Conservation (phyloP, 495 filamentous ascomycete genomes). For the Podospora pseudocomata region DNA sequence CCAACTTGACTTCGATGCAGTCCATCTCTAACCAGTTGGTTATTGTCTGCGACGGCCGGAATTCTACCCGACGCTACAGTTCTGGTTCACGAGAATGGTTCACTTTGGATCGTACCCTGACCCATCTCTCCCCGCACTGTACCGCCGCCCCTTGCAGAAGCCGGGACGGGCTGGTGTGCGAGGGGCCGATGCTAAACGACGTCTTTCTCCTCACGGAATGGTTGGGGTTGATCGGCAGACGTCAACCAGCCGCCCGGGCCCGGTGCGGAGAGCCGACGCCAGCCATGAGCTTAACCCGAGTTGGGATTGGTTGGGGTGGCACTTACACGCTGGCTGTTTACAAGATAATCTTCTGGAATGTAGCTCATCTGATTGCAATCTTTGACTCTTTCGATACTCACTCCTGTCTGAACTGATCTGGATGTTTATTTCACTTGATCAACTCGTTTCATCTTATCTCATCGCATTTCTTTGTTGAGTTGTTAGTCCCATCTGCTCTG, state of each 20-base stretch:
- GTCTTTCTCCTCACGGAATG: neutral
- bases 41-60: too few species aligned
- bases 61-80: neutral
- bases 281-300: constrained; percentile 13
- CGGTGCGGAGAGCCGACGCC: constrained; percentile 21
- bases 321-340: neutral
- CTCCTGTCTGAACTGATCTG: too few species aligned
- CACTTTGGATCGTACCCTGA: neutral
- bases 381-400: too few species aligned
- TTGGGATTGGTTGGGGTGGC: neutral
- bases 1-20: too few species aligned
- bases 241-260: neutral
- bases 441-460: neutral
- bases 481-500: neutral
- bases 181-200: constrained; percentile 20
- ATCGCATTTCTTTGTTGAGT: neutral
- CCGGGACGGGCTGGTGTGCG: neutral
- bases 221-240: neutral
- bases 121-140: neutral
- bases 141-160: neutral
- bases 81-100: neutral
- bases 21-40: too few species aligned
- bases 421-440: neutral
- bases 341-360: neutral
- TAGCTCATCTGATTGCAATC: neutral